Percentiles rank a stretch among this genome's conserved stretches.
Conservation (phyloP, 257 asterid genomes). For the Solanum chilense region DNA sequence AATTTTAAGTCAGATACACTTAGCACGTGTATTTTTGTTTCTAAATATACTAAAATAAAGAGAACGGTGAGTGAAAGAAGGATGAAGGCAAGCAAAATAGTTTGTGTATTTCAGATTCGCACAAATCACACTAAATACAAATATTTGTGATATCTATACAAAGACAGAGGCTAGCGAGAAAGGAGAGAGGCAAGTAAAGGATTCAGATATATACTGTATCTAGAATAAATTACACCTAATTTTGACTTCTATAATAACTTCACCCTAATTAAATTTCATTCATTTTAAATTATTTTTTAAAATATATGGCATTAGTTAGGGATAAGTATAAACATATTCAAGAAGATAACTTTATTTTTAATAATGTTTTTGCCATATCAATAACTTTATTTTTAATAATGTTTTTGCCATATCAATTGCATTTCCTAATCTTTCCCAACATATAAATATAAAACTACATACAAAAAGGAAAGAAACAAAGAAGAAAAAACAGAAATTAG, state of each 20-base stretch:
- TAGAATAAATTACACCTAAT: too few species aligned
- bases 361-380: neutral
- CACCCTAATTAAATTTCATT: neutral
- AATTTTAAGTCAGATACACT: neutral
- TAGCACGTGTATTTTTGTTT: too few species aligned
- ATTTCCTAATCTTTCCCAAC: neutral
- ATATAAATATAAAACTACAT: too few species aligned
- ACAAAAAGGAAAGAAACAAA: neutral
- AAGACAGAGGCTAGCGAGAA: too few species aligned
- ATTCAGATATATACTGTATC: neutral
- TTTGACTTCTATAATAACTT: neutral
- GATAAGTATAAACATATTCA: neutral
- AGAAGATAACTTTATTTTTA: neutral
- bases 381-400: neutral
- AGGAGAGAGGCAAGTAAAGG: neutral
- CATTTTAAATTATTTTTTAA: neutral
- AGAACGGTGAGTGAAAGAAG: neutral
- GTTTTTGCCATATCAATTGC: neutral
- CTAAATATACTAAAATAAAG: too few species aligned
- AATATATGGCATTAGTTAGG: neutral
- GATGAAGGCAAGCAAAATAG: neutral
- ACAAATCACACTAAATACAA: too few species aligned
- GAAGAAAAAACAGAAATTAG: neutral
- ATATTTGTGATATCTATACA: too few species aligned
- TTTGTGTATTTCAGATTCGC: accelerated